phyloP scores from a whole-genome alignment of 1,284 basidiomycete species.

The Cerrena zonata region DNA sequence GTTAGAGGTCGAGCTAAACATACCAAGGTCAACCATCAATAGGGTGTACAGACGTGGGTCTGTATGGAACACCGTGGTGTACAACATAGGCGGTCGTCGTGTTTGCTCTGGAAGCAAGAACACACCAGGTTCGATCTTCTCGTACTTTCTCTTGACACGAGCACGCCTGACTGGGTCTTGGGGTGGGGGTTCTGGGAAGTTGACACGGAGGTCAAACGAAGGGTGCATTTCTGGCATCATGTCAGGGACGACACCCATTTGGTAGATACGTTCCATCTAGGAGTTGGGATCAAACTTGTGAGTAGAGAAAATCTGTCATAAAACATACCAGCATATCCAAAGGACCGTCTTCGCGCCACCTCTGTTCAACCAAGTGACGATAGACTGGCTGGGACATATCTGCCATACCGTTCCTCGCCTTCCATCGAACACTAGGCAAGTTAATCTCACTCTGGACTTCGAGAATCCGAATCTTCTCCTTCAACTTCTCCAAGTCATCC shows the following conservation, averaged over 20 bases:
- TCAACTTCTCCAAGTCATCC: conserved; percentile 38
- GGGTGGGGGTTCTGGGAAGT: conserved; percentile 39
- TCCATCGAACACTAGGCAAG: conserved; percentile 73
- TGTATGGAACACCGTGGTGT: conserved; percentile 72
- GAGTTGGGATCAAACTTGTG: conserved; percentile 6
- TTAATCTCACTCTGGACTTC: conserved; percentile 61
- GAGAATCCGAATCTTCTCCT: conserved; percentile 31
- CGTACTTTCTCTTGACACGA: conserved; percentile 35
- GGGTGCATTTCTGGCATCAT: conserved; percentile 71
- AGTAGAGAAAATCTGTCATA: not conserved
- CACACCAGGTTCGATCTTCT: conserved; percentile 66
- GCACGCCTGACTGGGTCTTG: conserved; percentile 23
- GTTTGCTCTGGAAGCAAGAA: conserved; percentile 67
- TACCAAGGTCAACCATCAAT: conserved; percentile 81
- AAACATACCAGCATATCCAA: conserved; percentile 76
- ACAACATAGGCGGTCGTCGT: conserved; percentile 53
- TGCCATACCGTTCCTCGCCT: conserved; percentile 67
- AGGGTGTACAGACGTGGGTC: conserved; percentile 84
- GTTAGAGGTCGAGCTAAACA: conserved; percentile 7
- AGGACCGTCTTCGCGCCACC: conserved; percentile 80
- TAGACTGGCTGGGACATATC: conserved; percentile 67
- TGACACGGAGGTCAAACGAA: conserved; percentile 66
- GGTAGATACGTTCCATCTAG: conserved; percentile 85
- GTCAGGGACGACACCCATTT: conserved; percentile 89
- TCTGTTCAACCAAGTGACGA: conserved; percentile 75